Conservation (phyloP, 306 rosid genomes). For the Trifolium pratense region DNA sequence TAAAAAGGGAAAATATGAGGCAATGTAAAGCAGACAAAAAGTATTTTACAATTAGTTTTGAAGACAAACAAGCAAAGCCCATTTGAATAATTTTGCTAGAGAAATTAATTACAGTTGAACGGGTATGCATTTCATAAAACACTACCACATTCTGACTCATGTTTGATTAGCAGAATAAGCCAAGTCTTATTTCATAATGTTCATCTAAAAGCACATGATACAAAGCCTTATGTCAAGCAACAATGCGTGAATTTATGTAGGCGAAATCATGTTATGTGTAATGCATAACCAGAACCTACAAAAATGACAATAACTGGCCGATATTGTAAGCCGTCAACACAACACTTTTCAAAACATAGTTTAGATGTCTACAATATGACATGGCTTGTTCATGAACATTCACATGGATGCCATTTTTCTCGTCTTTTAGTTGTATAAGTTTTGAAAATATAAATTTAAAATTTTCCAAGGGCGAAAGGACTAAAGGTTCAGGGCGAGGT, state of each 20-base stretch:
- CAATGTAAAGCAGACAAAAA: constrained; percentile 11
- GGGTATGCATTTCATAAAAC: constrained; percentile 1
- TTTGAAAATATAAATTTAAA: background rate
- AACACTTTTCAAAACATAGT: background rate
- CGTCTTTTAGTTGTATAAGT: background rate
- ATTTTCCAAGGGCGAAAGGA: no score
- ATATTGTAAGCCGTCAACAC: background rate
- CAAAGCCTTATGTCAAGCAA: constrained; percentile 1
- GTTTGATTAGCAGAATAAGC: background rate
- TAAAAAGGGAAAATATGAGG: background rate
- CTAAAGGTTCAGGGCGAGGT: no score
- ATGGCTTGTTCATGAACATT: background rate
- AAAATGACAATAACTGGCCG: no score
- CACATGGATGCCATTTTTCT: background rate
- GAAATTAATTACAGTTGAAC: constrained; percentile 19
- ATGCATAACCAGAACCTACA: background rate
- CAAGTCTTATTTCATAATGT: background rate
- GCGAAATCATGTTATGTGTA: background rate
- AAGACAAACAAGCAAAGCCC: constrained; percentile 13
- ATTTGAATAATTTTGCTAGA: background rate
- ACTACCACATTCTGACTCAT: background rate
- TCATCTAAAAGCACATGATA: constrained; percentile 11
- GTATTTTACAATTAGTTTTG: background rate
- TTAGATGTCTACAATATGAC: background rate
- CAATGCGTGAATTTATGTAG: background rate